Base-by-base conservation (phyloP, 228 moss, liverwort and hornwort species). In the Sphagnum fallax region DNA sequence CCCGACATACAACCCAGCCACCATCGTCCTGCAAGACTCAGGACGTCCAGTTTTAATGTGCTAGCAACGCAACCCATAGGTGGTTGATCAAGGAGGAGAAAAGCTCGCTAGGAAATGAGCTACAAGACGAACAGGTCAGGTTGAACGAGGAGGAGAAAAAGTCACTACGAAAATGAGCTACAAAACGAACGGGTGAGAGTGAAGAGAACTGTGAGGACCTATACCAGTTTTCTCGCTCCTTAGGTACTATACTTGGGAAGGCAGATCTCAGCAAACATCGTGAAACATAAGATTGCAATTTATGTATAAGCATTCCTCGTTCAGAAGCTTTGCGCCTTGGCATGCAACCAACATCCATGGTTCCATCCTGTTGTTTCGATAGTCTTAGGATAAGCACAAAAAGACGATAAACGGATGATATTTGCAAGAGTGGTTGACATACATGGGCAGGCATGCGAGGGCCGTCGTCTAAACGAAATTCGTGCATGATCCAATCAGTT, bases 401-500 rank as follows among this genome's bases (percentile, higher is more conserved):
- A 32, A 2, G 32, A 32, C 32, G 32, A 32, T 32, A 32, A 32
- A 32, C 32, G 32, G 32, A 32, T 32, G 32, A 32, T 32, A 32
- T 32, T 1, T 32, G 32, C 32, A 32, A 32, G 50, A 10, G 5
- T 64, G 73, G 48, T 58, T 5, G 10, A 10, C 73, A 73, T 79
- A 79, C 81, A 50, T 75, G 81, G 32, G 89, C 80, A 0, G 87
- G 89, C 52, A 69, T 80, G 18, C 80, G 80, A 6, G 83, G 80
- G 5, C 86, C 86, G 62, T 86, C 80, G 51, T 86, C 82, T 50
- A 91, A 78, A 16, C 95, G 89, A 64, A 91, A 95, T 75, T 95
- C 95, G 75, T 95, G 95, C 95, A 95, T 95, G 53, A 95, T 95
- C 95, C 95, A 95, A 75, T 90, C 89, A 4, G 92, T 90, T 76